phyloP scores from a whole-genome alignment of 345 rosid genomes.

The Brassica juncea region DNA sequence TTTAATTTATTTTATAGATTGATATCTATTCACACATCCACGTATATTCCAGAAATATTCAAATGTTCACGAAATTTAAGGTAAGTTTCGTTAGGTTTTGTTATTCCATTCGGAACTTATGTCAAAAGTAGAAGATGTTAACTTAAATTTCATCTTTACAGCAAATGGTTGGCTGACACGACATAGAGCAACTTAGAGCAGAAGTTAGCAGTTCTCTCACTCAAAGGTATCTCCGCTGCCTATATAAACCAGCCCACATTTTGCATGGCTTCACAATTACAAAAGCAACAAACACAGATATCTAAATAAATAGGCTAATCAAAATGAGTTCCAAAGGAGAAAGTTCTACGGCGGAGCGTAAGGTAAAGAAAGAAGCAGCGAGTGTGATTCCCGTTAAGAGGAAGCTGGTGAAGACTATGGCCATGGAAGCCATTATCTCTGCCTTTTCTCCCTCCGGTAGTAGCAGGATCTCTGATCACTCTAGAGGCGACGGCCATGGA shows the following conservation, averaged over 20 bases:
- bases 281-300: neutral
- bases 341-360: constrained; percentile 2
- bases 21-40: neutral
- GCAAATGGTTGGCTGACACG: constrained; percentile 2
- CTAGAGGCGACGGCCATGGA: constrained; percentile 13
- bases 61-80: neutral
- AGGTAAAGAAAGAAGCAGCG: constrained; percentile 22
- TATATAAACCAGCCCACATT: neutral
- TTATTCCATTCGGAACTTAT: neutral
- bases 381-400: constrained; percentile 42
- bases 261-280: neutral
- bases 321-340: constrained; percentile 35
- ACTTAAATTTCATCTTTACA: constrained; percentile 1
- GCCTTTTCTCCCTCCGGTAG: constrained; percentile 14
- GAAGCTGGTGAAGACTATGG: constrained; percentile 35
- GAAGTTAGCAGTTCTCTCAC: neutral
- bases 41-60: neutral
- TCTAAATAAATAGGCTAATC: neutral
- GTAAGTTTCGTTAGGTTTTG: neutral
- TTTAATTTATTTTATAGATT: neutral
- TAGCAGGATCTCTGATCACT: constrained; percentile 10
- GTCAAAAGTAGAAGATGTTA: neutral
- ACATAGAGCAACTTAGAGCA: neutral
- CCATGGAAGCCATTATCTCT: constrained; percentile 29
- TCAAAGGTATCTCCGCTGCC: neutral